Base-by-base conservation (phyloP, 768 basidiomycete species). In the Kwoniella dendrophila region DNA sequence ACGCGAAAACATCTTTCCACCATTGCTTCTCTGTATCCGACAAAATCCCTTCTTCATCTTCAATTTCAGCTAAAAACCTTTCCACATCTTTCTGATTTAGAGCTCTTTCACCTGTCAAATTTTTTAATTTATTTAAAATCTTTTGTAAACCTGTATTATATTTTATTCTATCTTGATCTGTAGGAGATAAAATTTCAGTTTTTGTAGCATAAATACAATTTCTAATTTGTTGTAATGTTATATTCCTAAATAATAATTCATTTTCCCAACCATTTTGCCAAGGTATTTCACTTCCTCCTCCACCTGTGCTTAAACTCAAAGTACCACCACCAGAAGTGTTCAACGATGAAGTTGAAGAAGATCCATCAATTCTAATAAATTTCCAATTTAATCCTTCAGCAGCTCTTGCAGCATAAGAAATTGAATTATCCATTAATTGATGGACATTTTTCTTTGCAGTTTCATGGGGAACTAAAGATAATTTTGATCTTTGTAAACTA, bases 231-330 rank as follows among this genome's bases (percentile, higher is more conserved):
- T 71, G 70, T 11, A 78, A 55, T 1, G 63, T 43, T 33, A 68
- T 66, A 16, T 57, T 63, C 45, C 67, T 59, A 1, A 50, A 67
- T 8, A 78, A 62, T 0, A 61, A 32, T 56, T 78, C 77, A 7
- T 45, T 57, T 55, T 78, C 74, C 75, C 77, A 78, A 11, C 77
- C 77, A 32, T 60, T 33, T 5, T 60, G 65, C n/a, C 62, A 59
- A 1, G 74, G 71, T 7, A 71, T 24, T 32, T 34, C 57, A 18
- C n/a, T 34, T 12, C 8, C 41, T 11, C 36, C 59, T 16, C 48
- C 66, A 14, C 56, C 58, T 26, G 63, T 33, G 24, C 63, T 63
- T 18, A 62, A 52, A 29, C 59, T 54, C 16, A 66, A 34, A 5
- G 52, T n/a, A n/a, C n/a, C n/a, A n/a, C n/a, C n/a, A n/a, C n/a